Evolutionary conservation across 2,329 filamentous ascomycete species (phyloP).

Genomic region (Pyricularia pennisetigena): DNA sequence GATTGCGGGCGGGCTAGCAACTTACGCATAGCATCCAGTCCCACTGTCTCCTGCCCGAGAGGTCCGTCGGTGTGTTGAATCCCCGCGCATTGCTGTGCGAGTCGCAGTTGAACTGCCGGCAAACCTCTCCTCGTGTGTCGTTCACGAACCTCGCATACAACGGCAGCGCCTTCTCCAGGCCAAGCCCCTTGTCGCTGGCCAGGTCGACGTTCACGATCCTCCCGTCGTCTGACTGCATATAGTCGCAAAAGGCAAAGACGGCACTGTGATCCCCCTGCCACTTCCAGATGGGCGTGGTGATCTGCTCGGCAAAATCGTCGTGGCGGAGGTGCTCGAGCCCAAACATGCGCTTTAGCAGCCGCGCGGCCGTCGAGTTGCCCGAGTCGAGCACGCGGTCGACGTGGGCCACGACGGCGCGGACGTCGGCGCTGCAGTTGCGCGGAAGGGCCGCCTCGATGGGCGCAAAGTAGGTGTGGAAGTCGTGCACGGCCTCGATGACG

Average conservation of each 20-base stretch:
- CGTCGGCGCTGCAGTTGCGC: slow-evolving; percentile 44
- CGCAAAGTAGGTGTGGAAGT: slow-evolving; percentile 50
- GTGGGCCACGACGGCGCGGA: slow-evolving; percentile 39
- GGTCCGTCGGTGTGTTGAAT: slow-evolving; percentile 24
- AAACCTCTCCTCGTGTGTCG: slow-evolving; percentile 31
- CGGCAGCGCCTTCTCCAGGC: slow-evolving; percentile 35
- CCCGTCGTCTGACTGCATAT: slow-evolving; percentile 23
- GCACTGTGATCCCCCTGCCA: slow-evolving; percentile 37
- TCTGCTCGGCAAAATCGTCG: slow-evolving; percentile 39
- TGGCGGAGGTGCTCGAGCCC: slow-evolving; percentile 37
- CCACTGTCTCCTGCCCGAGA: slow-evolving; percentile 39
- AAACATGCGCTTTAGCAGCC: slow-evolving; percentile 39
- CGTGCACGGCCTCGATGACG: slow-evolving; percentile 41
- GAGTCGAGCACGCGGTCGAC: slow-evolving; percentile 37
- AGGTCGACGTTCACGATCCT: slow-evolving; percentile 29
- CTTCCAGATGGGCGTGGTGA: slow-evolving; percentile 23
- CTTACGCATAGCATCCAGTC: slow-evolving; percentile 45
- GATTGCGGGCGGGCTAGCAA: slow-evolving; percentile 13
- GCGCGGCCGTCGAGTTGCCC: slow-evolving; percentile 29
- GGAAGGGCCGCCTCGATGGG: slow-evolving; percentile 49
- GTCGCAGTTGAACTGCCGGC: slow-evolving; percentile 28
- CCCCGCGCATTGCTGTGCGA: slow-evolving; percentile 25
- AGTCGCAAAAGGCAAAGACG: slow-evolving; percentile 40
- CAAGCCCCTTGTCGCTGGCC: slow-evolving; percentile 27
- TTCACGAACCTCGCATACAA: slow-evolving; percentile 39